These are phyloP conservation scores for Mucor sp. DNA, from an alignment of 371 early-diverging fungal species.

Conservation along the genomic window DNA sequence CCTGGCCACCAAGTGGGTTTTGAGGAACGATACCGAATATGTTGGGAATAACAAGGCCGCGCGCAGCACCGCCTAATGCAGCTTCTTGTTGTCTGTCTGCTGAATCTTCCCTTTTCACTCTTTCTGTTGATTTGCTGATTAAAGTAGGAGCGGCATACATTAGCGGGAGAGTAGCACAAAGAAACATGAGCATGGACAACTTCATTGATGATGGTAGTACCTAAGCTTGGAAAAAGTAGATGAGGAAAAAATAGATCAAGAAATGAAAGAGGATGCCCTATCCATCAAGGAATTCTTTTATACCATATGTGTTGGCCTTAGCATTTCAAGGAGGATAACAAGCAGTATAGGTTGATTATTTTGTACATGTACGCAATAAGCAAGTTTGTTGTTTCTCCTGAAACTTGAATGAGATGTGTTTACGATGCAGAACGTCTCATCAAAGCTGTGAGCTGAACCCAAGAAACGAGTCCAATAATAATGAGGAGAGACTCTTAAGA, in stretches of 20 bases:
- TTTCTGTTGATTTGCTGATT: not conserved
- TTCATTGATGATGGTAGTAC: not conserved
- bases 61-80: not conserved
- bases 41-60: slow-evolving; percentile 1
- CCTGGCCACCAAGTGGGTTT: slow-evolving; percentile 6
- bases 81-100: slow-evolving; percentile 6
- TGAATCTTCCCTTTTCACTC: slow-evolving; percentile 4
- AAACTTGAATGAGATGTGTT: not conserved
- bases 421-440: too few relatives aligned
- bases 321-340: not conserved
- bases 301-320: not conserved
- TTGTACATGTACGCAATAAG: not conserved
- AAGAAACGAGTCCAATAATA: too few relatives aligned
- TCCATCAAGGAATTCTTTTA: not conserved
- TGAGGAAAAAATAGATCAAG: not conserved
- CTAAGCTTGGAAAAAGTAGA: not conserved
- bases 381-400: not conserved
- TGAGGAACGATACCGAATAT: not conserved
- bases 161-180: not conserved
- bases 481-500: too few relatives aligned
- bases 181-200: not conserved
- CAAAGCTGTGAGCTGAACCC: too few relatives aligned
- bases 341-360: not conserved
- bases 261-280: not conserved
- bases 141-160: not conserved